Evolutionary conservation across 1,139 yeast genomes (phyloP).

Genomic region (Debaryomyces singareniensis): DNA sequence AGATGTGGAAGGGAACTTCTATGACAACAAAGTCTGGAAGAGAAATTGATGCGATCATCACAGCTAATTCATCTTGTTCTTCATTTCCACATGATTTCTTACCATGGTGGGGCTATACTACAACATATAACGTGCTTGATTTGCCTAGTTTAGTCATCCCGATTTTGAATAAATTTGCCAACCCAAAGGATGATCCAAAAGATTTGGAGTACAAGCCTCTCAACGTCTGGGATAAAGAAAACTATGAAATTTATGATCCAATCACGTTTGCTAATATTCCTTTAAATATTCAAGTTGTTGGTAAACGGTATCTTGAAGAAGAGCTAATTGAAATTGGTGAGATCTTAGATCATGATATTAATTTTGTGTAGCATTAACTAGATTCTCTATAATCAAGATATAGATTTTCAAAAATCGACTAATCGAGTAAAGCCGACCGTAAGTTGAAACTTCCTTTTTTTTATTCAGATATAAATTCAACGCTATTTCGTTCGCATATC

Average conservation of each 20-base stretch:
- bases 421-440: too few relatives aligned
- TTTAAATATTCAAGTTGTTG: conserved; percentile 45
- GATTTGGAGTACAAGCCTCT: conserved; percentile 4
- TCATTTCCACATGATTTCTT: conserved; percentile 14
- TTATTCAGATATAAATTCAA: too few relatives aligned
- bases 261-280: conserved; percentile 45
- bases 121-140: conserved; percentile 18
- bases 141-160: conserved; percentile 18
- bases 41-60: conserved; percentile 1
- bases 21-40: conserved; percentile 6
- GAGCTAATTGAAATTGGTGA: conserved; percentile 27
- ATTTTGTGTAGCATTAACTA: too few relatives aligned
- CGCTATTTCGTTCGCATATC: too few relatives aligned
- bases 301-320: conserved; percentile 48
- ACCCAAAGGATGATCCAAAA: conserved; percentile 4
- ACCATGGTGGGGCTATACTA: conserved; percentile 18
- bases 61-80: conserved; percentile 8
- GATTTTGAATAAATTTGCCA: conserved; percentile 2
- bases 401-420: too few relatives aligned
- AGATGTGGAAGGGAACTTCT: conserved; percentile 2
- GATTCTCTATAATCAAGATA: too few relatives aligned
- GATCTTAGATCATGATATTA: too few relatives aligned
- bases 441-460: too few relatives aligned
- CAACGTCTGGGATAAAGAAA: conserved; percentile 5
- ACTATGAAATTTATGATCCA: conserved; percentile 16